Percentiles rank a stretch among this genome's conserved stretches.
Conservation (phyloP, 495 filamentous ascomycete species). For the Penicillium fimorum region DNA sequence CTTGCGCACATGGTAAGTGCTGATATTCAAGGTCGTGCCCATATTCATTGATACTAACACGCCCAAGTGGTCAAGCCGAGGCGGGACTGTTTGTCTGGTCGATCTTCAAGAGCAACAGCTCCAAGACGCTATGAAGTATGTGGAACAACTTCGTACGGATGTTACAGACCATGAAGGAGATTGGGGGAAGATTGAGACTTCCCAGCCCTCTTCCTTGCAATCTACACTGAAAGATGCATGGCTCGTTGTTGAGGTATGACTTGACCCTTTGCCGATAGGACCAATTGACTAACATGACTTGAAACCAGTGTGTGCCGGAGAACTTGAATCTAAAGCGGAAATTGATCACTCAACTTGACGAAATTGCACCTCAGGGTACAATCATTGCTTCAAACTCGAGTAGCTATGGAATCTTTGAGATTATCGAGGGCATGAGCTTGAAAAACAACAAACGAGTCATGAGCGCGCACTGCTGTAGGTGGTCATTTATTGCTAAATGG, state of each 20-base stretch:
- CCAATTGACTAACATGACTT: background rate
- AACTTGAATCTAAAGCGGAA: slow-evolving; percentile 27
- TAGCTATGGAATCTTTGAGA: slow-evolving; percentile 37
- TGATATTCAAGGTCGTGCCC: background rate
- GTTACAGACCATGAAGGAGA: slow-evolving; percentile 8
- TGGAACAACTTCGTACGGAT: slow-evolving; percentile 24
- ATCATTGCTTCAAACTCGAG: slow-evolving; percentile 45
- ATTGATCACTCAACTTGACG: slow-evolving; percentile 33
- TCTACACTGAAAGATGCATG: slow-evolving; percentile 27
- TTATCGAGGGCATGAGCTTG: slow-evolving; percentile 30
- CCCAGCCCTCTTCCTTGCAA: slow-evolving; percentile 15
- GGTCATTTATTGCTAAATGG: background rate
- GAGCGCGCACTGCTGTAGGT: slow-evolving; percentile 40
- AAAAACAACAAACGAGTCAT: slow-evolving; percentile 25
- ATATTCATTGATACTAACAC: background rate
- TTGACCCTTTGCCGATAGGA: background rate
- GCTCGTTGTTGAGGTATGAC: slow-evolving; percentile 37
- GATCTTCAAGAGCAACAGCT: slow-evolving; percentile 30
- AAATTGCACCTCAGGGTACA: slow-evolving; percentile 20
- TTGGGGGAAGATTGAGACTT: slow-evolving; percentile 20
- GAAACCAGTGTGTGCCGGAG: slow-evolving; percentile 37
- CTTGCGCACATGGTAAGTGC: slow-evolving; percentile 40
- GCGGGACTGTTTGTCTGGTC: slow-evolving; percentile 31
- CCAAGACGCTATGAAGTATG: slow-evolving; percentile 20
- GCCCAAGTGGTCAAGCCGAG: slow-evolving; percentile 36